Percentiles rank a stretch among this genome's conserved stretches.
Conservation (phyloP, 345 rosid genomes). For the Moricandia moricandioides region DNA sequence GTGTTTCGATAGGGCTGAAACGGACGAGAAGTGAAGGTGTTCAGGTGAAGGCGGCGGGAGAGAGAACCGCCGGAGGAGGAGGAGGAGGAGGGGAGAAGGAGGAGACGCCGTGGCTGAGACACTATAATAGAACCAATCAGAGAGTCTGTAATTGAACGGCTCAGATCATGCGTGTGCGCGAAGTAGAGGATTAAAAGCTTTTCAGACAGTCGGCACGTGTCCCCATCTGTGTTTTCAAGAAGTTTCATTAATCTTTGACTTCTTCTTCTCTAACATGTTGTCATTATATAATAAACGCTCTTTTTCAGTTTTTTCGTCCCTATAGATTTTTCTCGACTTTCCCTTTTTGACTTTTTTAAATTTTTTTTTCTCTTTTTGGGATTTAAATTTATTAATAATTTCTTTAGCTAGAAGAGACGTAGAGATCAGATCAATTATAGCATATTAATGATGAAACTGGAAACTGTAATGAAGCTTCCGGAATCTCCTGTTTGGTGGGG, state of each 20-base stretch:
- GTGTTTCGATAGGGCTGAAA: conserved; percentile 62
- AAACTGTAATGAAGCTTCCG: conserved; percentile 22
- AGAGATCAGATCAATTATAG: background rate
- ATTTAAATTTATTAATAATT: background rate
- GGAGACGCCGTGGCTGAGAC: conserved; percentile 50
- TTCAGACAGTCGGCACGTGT: conserved; percentile 20
- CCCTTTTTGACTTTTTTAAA: background rate
- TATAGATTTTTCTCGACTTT: background rate
- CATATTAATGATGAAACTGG: background rate
- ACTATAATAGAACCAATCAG: conserved; percentile 41
- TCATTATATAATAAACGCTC: conserved; percentile 7
- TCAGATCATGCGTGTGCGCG: conserved; percentile 7
- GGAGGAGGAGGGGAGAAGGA: conserved; percentile 21
- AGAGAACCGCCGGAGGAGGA: conserved; percentile 38
- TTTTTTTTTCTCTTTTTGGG: background rate
- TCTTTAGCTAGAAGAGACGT: background rate
- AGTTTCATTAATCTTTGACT: conserved; percentile 32
- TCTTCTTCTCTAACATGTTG: conserved; percentile 14
- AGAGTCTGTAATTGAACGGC: conserved; percentile 45
- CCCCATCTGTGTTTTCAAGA: conserved; percentile 29
- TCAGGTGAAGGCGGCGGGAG: conserved; percentile 28
- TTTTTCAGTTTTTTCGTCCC: background rate
- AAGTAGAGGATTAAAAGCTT: conserved; percentile 17
- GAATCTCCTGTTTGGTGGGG: conserved; percentile 29
- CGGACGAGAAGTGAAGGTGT: conserved; percentile 46